Evolutionary conservation across 179 eudicot species (phyloP).

Genomic region (Pouteria campechiana): DNA sequence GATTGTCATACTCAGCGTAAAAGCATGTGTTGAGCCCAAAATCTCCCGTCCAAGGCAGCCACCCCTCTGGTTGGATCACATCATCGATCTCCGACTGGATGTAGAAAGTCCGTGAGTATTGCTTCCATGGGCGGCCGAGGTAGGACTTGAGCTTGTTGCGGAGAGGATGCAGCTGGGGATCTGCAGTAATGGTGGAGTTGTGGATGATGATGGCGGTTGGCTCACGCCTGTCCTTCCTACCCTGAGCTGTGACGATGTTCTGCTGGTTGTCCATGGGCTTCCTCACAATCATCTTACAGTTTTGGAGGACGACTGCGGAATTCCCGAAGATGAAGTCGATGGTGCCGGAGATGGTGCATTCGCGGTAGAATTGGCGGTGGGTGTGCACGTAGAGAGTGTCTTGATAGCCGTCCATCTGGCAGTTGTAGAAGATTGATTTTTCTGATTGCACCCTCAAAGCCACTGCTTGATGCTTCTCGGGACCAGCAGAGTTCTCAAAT

Average conservation of each 20-base stretch:
- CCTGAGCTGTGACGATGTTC: slow-evolving; percentile 20
- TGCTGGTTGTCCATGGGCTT: slow-evolving; percentile 11
- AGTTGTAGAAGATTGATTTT: slow-evolving; percentile 8
- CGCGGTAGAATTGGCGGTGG: slow-evolving; percentile 18
- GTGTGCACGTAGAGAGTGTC: slow-evolving; percentile 19
- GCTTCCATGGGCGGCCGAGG: slow-evolving; percentile 18
- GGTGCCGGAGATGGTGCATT: slow-evolving; percentile 19
- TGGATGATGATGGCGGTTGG: slow-evolving; percentile 14
- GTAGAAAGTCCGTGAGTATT: slow-evolving; percentile 13
- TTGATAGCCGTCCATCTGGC: slow-evolving; percentile 20
- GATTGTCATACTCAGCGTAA: slow-evolving; percentile 15
- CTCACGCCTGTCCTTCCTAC: slow-evolving; percentile 8
- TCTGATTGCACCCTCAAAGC: slow-evolving; percentile 17
- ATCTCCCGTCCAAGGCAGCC: slow-evolving; percentile 11
- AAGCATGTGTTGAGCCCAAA: slow-evolving; percentile 10
- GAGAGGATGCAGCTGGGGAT: background rate
- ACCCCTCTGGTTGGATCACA: slow-evolving; percentile 13
- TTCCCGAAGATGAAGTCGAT: slow-evolving; percentile 18
- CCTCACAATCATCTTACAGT: slow-evolving; percentile 8
- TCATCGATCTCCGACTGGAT: slow-evolving; percentile 15
- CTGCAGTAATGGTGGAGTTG: slow-evolving; percentile 13
- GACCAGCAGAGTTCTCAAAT: slow-evolving; percentile 16
- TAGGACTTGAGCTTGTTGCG: slow-evolving; percentile 1
- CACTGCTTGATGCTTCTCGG: slow-evolving; percentile 21
- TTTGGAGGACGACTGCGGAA: slow-evolving; percentile 12